Conservation (phyloP, 2,329 filamentous ascomycete genomes). For the Microsporum audouinii region DNA sequence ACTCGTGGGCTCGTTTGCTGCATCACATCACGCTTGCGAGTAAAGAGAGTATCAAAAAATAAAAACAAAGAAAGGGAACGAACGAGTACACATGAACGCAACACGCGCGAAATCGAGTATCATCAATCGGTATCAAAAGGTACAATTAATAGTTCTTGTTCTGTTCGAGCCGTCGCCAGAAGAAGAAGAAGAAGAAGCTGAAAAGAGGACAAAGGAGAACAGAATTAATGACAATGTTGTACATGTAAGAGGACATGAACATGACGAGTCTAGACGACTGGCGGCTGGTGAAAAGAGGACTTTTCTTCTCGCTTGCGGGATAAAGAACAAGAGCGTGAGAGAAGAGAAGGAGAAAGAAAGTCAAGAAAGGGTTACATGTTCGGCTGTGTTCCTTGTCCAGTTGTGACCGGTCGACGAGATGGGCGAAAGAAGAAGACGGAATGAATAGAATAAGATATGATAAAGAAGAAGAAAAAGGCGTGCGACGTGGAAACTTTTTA, state of each 20-base stretch:
- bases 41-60: neutral
- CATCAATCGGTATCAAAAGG: neutral
- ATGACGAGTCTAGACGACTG: neutral
- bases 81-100: neutral
- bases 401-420: neutral
- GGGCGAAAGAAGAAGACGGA: neutral
- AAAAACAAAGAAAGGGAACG: neutral
- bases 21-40: neutral
- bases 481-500: slow-evolving; percentile 32
- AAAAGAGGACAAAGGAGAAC: neutral
- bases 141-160: neutral
- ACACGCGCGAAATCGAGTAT: neutral
- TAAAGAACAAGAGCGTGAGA: no score
- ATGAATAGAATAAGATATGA: slow-evolving; percentile 10
- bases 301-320: neutral
- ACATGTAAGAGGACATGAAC: neutral
- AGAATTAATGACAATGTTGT: neutral
- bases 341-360: neutral
- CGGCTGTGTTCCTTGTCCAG: neutral
- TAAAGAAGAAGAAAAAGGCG: slow-evolving; percentile 14
- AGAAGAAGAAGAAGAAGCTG: neutral
- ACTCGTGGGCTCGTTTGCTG: neutral
- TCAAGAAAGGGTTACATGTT: neutral
- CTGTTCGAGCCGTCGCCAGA: neutral
- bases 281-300: neutral